phyloP scores from a whole-genome alignment of 495 filamentous ascomycete species.

The Bacidia gigantensis region DNA sequence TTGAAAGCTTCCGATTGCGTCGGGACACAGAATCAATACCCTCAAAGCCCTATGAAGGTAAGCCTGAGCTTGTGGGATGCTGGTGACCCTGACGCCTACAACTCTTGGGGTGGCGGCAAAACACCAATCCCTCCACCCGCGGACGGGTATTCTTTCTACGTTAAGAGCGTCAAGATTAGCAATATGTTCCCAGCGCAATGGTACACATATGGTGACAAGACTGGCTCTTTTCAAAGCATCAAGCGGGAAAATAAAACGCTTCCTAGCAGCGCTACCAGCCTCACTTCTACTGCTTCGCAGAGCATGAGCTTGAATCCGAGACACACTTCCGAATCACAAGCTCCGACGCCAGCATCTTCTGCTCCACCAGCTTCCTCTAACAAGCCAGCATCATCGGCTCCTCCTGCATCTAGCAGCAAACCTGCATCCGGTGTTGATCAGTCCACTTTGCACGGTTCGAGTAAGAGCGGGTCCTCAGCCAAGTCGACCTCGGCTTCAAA shows the following conservation, averaged over 20 bases:
- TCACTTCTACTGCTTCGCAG: neutral
- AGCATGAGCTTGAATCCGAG: neutral
- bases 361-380: neutral
- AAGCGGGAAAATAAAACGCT: slow-evolving; percentile 13
- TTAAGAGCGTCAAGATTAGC: slow-evolving; percentile 33
- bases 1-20: slow-evolving; percentile 43
- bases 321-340: neutral
- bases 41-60: slow-evolving; percentile 79
- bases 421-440: too few relatives aligned
- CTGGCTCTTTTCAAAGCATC: slow-evolving; percentile 26
- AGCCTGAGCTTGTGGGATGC: slow-evolving; percentile 75
- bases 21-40: slow-evolving; percentile 57
- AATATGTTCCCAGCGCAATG: slow-evolving; percentile 26
- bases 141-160: slow-evolving; percentile 61
- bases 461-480: too few relatives aligned
- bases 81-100: slow-evolving; percentile 51
- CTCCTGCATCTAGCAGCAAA: too few relatives aligned
- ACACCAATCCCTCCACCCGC: slow-evolving; percentile 22
- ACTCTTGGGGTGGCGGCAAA: slow-evolving; percentile 23
- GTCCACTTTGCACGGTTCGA: too few relatives aligned
- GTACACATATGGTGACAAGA: slow-evolving; percentile 29
- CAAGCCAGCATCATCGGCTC: too few relatives aligned
- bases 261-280: neutral
- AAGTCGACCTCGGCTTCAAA: too few relatives aligned
- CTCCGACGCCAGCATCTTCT: neutral